Base-by-base conservation (phyloP, 345 rosid species). In the Luvunga scandens region DNA sequence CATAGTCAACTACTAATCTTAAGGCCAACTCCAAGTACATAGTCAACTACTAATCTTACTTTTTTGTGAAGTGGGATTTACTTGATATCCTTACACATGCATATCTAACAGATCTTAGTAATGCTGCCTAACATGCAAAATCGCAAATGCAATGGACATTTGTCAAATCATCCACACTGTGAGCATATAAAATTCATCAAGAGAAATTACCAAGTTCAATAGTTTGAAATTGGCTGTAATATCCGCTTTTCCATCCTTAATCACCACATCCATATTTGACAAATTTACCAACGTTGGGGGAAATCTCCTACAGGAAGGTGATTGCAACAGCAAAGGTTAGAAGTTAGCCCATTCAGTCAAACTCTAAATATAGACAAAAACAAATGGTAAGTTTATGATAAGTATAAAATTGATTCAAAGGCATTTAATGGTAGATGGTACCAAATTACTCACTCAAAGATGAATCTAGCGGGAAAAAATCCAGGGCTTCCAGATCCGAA, bases 401-500 rank as follows among this genome's bases (percentile, higher is more conserved):
- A 50, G 73, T 21, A 28, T 69, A 45, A 33, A 69, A 38, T 24
- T 39, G 71, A 68, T 68, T 70, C 8, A 18, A 18, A 27, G 30
- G 19, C 73, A 70, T 48, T 19, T 61, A n/a, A 72, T 34, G 36
- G n/a, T 7, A 13, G 7, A 75, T 45, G 7, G 34, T 25, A 2
- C 36, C 22, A 39, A 64, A 76, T 36, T 22, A 87, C 90, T 88
- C 33, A 95, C 99, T 90, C 92, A 4, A 88, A 89, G 57, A 92
- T 80, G 80, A 93, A 80, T 71, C 80, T 87, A 78, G 92, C 95
- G 83, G 94, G 90, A 71, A 85, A 87, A 34, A 93, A 82, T 63
- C 94, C 97, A 16, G 92, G 92, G 78, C 83, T 92, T 77, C 98
- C 93, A 56, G 90, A 84, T 1, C 95, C 98, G 84, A 96, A 92